Percentiles rank a stretch among this genome's conserved stretches.
Conservation (phyloP, 768 basidiomycete species). For the Rhizopogon vesiculosus region DNA sequence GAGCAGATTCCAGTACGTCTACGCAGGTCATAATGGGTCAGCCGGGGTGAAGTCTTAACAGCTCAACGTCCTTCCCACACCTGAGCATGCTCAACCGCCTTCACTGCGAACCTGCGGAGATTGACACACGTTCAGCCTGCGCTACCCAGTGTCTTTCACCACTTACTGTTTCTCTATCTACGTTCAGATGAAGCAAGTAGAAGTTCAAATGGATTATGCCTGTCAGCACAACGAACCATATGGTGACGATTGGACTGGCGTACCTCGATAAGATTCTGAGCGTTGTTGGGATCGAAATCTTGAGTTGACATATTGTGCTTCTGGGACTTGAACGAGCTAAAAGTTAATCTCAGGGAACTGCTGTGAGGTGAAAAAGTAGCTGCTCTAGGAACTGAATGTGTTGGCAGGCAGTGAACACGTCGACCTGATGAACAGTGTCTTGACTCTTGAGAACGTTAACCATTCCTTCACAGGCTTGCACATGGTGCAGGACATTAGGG, state of each 20-base stretch:
- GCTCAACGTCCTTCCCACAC: slow-evolving; percentile 37
- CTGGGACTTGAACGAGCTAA: neutral
- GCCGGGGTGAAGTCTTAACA: slow-evolving; percentile 1
- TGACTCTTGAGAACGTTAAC: no score
- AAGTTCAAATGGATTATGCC: neutral
- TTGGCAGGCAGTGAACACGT: neutral
- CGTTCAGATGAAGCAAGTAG: neutral
- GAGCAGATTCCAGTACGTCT: slow-evolving; percentile 96
- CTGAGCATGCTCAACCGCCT: slow-evolving; percentile 95
- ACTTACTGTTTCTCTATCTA: slow-evolving; percentile 96
- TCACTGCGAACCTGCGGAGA: slow-evolving; percentile 46
- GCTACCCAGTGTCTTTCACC: neutral
- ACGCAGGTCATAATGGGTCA: slow-evolving; percentile 6
- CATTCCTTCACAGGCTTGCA: no score
- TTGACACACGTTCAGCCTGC: slow-evolving; percentile 5
- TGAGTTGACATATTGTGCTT: slow-evolving; percentile 37
- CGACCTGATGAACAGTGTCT: neutral
- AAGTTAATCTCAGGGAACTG: neutral
- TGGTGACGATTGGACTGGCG: slow-evolving; percentile 15
- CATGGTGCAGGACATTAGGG: slow-evolving; percentile 10
- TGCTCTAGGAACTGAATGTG: slow-evolving; percentile 1
- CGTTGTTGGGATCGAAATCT: slow-evolving; percentile 82
- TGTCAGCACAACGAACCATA: neutral
- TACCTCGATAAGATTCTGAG: slow-evolving; percentile 91
- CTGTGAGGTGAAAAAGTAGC: neutral